Evolutionary conservation across 768 basidiomycete species (phyloP).

Genomic region (Kwoniella bestiolae): DNA sequence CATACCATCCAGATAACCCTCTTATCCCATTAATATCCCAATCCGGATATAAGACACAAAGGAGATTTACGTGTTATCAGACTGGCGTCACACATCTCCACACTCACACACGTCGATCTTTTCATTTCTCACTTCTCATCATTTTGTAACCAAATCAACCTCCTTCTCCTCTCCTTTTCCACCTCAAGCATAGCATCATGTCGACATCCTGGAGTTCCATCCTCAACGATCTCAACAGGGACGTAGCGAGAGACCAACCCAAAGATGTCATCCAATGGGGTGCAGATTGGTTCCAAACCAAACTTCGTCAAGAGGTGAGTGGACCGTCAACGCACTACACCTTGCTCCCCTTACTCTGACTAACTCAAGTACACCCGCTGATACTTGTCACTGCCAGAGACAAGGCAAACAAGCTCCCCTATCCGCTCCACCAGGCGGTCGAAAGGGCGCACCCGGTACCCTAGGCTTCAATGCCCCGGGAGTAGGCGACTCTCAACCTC

Average conservation of each 20-base stretch:
- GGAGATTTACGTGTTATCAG: not conserved
- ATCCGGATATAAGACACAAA: not conserved
- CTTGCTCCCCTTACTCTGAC: not conserved
- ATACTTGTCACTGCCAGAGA: constrained; percentile 1
- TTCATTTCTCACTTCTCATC: not conserved
- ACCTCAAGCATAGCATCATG: constrained; percentile 15
- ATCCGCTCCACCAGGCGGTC: constrained; percentile 8
- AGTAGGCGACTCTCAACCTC: constrained; percentile 15
- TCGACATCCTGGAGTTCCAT: constrained; percentile 57
- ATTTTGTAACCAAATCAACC: not conserved
- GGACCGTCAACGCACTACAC: not conserved
- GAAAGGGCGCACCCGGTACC: constrained; percentile 18
- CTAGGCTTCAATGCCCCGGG: constrained; percentile 12
- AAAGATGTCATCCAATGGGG: constrained; percentile 79
- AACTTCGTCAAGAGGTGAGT: constrained; percentile 52
- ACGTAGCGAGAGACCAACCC: constrained; percentile 81
- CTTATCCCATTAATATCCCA: not conserved
- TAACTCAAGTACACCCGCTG: not conserved
- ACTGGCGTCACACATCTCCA: not conserved
- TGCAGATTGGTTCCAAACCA: constrained; percentile 87
- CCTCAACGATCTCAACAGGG: constrained; percentile 81
- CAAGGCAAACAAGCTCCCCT: constrained; percentile 12
- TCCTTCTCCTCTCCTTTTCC: not conserved
- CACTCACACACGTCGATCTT: constrained; percentile 6
- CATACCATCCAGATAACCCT: not conserved